A percentile compares a stretch with the other conserved stretches of the same genome.
Conservation (phyloP, 768 basidiomycete species). For the Tylopilus sp. region DNA sequence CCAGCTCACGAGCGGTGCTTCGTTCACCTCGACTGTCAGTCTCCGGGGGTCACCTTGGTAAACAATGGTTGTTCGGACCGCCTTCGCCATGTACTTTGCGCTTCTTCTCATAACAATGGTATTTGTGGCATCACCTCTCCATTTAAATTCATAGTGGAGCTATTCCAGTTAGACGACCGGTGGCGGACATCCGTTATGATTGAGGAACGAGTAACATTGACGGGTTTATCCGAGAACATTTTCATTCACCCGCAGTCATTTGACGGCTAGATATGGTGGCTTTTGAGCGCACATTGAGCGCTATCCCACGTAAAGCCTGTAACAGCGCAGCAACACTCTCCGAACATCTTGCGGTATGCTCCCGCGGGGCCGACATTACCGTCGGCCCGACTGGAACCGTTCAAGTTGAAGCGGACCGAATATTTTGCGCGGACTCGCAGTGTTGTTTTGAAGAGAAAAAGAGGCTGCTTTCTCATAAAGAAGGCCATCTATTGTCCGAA, state of each 20-base stretch:
- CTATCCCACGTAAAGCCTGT: background rate
- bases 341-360: background rate
- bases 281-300: slow-evolving; percentile 9
- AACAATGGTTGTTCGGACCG: background rate
- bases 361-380: slow-evolving; percentile 2
- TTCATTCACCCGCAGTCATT: slow-evolving; percentile 2
- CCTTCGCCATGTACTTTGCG: background rate
- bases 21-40: slow-evolving; percentile 19
- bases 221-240: background rate
- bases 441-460: background rate
- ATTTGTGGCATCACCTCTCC: slow-evolving; percentile 2
- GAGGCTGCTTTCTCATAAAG: background rate
- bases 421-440: background rate
- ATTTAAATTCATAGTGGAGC: background rate
- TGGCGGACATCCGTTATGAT: background rate
- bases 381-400: background rate
- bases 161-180: background rate
- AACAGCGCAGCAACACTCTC: background rate
- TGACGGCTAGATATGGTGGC: background rate
- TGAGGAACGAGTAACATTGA: background rate
- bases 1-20: slow-evolving; percentile 32
- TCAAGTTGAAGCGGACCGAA: background rate
- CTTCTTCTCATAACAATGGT: slow-evolving; percentile 10
- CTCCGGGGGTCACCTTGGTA: slow-evolving; percentile 36
- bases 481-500: background rate